Percentiles rank a stretch among this genome's conserved stretches.
phyloP scores from a whole-genome alignment of 192 early-diverging fungal genomes.

The Backusella liffmaniae region DNA sequence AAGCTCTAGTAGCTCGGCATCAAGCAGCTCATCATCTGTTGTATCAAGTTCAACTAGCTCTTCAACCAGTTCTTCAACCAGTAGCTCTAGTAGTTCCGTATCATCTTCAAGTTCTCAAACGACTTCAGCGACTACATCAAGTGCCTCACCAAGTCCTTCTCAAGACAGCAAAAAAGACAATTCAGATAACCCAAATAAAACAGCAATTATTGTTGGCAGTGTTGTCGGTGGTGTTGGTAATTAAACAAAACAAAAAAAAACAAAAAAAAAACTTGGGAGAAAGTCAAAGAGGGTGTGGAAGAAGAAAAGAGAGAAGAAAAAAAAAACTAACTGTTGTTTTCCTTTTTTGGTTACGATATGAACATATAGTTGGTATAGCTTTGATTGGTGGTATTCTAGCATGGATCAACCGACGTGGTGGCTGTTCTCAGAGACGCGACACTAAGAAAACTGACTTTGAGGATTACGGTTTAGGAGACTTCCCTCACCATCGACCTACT shows the following conservation, averaged over 20 bases:
- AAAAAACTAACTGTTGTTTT: neutral
- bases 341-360: neutral
- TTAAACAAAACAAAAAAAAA: neutral
- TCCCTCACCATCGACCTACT: slow-evolving; percentile 20
- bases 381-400: slow-evolving; percentile 35
- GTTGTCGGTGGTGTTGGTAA: slow-evolving; percentile 24
- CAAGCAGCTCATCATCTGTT: neutral
- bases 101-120: neutral
- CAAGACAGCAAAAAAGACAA: neutral
- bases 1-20: neutral
- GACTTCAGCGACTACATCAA: neutral
- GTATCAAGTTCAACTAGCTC: neutral
- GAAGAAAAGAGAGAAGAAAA: neutral
- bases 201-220: slow-evolving; percentile 12
- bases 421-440: slow-evolving; percentile 27
- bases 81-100: neutral
- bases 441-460: slow-evolving; percentile 26
- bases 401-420: slow-evolving; percentile 32
- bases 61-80: neutral
- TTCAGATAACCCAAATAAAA: neutral
- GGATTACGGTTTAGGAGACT: slow-evolving; percentile 25
- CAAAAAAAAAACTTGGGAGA: neutral
- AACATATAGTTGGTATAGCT: slow-evolving; percentile 28
- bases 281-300: neutral
- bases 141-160: neutral